Evolutionary conservation across 805 yeast species (phyloP).

Genomic region (Candida silvicultrix): DNA sequence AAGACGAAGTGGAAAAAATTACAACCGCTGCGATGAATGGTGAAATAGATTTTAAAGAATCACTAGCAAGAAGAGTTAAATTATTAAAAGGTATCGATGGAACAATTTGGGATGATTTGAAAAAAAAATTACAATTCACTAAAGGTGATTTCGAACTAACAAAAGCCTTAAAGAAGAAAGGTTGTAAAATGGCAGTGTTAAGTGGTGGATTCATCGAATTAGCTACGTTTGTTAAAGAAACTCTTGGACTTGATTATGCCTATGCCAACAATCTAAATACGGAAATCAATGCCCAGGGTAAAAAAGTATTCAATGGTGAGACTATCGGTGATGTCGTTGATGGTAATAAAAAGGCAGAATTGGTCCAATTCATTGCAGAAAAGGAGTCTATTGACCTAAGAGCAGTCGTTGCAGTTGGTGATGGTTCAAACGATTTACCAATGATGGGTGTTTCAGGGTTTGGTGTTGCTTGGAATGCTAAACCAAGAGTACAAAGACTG

Average conservation of each 20-base stretch:
- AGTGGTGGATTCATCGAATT: conserved; percentile 94
- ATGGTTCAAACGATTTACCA: conserved; percentile 91
- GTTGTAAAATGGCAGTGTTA: conserved; percentile 74
- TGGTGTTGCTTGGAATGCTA: conserved; percentile 97
- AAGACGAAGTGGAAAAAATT: conserved; percentile 77
- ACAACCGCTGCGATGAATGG: conserved; percentile 97
- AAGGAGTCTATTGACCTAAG: conserved; percentile 45
- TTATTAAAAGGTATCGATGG: conserved; percentile 81
- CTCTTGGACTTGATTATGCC: conserved; percentile 76
- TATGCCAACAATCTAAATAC: conserved; percentile 67
- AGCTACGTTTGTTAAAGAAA: conserved; percentile 66
- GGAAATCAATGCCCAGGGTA: conserved; percentile 37
- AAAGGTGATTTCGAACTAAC: conserved; percentile 78
- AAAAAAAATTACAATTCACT: conserved; percentile 65
- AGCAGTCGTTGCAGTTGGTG: conserved; percentile 81
- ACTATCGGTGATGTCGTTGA: conserved; percentile 81
- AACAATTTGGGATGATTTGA: conserved; percentile 72
- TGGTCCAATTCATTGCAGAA: conserved; percentile 55
- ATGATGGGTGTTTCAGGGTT: conserved; percentile 92
- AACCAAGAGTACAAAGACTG: conserved; percentile 77
- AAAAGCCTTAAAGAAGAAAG: conserved; percentile 49
- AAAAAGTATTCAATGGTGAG: conserved; percentile 58
- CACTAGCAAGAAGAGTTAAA: conserved; percentile 66
- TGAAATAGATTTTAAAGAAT: conserved; percentile 83
- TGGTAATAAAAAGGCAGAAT: conserved; percentile 74